A percentile compares a stretch with the other conserved stretches of the same genome.
Evolutionary conservation across 495 filamentous ascomycete species (phyloP).

Genomic region (Aspergillus bridgeri): DNA sequence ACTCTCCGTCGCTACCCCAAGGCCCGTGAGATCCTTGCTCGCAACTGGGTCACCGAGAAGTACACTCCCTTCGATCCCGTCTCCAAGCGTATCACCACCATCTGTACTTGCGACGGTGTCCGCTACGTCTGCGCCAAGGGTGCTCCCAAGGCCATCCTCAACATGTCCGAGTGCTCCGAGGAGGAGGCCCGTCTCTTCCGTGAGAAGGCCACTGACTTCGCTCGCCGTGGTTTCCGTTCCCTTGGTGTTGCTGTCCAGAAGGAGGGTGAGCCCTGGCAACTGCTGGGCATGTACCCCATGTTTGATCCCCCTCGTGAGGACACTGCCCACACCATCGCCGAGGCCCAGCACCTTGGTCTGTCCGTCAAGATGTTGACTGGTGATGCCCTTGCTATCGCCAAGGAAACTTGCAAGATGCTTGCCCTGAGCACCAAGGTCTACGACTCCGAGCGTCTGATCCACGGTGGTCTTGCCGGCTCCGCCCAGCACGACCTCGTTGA

Average conservation of each 20-base stretch:
- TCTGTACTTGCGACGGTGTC: slow-evolving; percentile 64
- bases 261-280: slow-evolving; percentile 63
- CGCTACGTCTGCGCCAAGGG: slow-evolving; percentile 68
- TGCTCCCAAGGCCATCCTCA: slow-evolving; percentile 70
- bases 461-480: slow-evolving; percentile 68
- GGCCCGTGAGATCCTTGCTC: slow-evolving; percentile 63
- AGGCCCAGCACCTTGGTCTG: slow-evolving; percentile 72
- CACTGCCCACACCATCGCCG: slow-evolving; percentile 72
- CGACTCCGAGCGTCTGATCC: slow-evolving; percentile 71
- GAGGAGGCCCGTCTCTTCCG: slow-evolving; percentile 63
- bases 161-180: slow-evolving; percentile 60
- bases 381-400: slow-evolving; percentile 75
- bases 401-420: slow-evolving; percentile 80
- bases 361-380: slow-evolving; percentile 78
- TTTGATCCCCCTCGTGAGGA: slow-evolving; percentile 77
- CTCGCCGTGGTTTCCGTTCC: slow-evolving; percentile 77
- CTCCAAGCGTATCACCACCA: slow-evolving; percentile 71
- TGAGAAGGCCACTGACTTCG: slow-evolving; percentile 69
- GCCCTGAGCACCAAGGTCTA: slow-evolving; percentile 75
- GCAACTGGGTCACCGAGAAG: slow-evolving; percentile 71
- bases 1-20: slow-evolving; percentile 73
- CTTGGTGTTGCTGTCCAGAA: slow-evolving; percentile 72
- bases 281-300: slow-evolving; percentile 74
- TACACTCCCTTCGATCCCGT: slow-evolving; percentile 77
- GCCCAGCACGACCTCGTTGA: slow-evolving; percentile 74